A percentile compares a stretch with the other conserved stretches of the same genome.
Evolutionary conservation across 179 eudicot genomes (phyloP).

Genomic region (Kewa caespitosa): DNA sequence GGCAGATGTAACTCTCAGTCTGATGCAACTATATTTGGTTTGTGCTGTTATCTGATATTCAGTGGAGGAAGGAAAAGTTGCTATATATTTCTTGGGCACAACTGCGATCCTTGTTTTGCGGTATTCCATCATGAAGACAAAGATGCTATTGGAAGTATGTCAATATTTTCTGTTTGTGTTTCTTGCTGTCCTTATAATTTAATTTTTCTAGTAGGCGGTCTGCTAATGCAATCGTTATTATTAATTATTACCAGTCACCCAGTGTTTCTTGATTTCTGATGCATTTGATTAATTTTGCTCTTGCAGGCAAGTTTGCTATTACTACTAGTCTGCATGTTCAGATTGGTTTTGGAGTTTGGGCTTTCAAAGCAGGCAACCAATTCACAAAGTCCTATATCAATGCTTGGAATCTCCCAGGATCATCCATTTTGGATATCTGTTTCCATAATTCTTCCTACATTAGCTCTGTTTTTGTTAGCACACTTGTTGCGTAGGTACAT

Average conservation of each 20-base stretch:
- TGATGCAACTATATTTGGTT: conserved; percentile 4
- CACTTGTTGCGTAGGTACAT: conserved; percentile 46
- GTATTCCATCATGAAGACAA: conserved; percentile 49
- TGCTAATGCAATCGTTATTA: neutral
- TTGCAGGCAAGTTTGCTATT: conserved; percentile 63
- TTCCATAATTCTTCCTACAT: conserved; percentile 46
- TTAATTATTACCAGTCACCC: neutral
- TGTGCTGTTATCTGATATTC: conserved; percentile 23
- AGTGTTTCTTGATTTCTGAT: conserved; percentile 17
- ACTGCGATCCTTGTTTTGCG: conserved; percentile 61
- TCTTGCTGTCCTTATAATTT: neutral
- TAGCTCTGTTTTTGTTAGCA: conserved; percentile 51
- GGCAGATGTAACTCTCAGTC: neutral
- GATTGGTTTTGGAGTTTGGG: conserved; percentile 71
- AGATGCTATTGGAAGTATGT: conserved; percentile 67
- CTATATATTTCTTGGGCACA: conserved; percentile 75
- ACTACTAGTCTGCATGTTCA: conserved; percentile 51
- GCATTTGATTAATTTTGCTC: neutral
- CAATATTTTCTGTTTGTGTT: conserved; percentile 8
- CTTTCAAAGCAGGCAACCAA: conserved; percentile 65
- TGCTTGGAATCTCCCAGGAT: conserved; percentile 42
- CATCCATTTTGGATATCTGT: conserved; percentile 44
- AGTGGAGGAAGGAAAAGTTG: conserved; percentile 97
- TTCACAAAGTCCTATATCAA: conserved; percentile 43
- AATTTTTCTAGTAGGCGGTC: neutral